A percentile compares a stretch with the other conserved stretches of the same genome.
These are phyloP conservation scores for Colletotrichum sp. DNA, from an alignment of 2,329 filamentous ascomycete species.

Conservation along the genomic window DNA sequence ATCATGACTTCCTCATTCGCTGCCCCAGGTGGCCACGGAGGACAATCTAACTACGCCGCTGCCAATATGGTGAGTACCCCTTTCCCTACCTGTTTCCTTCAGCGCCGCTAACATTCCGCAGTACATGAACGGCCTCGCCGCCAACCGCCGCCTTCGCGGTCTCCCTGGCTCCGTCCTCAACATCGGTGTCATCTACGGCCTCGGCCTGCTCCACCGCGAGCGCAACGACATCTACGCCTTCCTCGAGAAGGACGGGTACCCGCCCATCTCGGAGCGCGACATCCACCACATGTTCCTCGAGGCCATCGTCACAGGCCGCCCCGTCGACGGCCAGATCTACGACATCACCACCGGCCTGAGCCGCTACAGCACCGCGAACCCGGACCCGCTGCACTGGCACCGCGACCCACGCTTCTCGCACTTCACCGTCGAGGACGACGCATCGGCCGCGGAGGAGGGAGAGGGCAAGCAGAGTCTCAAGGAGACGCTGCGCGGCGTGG, in stretches of 20 bases:
- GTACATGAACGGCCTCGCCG: slow-evolving; percentile 44
- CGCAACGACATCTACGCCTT: slow-evolving; percentile 25
- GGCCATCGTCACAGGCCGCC: slow-evolving; percentile 27
- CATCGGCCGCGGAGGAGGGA: background rate
- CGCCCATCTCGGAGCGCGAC: slow-evolving; percentile 31
- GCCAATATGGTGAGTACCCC: slow-evolving; percentile 35
- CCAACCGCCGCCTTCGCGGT: slow-evolving; percentile 38
- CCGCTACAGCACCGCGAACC: slow-evolving; percentile 36
- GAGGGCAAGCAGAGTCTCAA: slow-evolving; percentile 25
- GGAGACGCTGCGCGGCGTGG: slow-evolving; percentile 30
- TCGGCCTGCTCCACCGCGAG: slow-evolving; percentile 42
- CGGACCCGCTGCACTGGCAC: slow-evolving; percentile 45
- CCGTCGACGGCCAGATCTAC: slow-evolving; percentile 25
- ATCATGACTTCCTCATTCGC: slow-evolving; percentile 37
- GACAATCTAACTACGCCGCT: slow-evolving; percentile 50
- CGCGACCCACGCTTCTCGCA: slow-evolving; percentile 48
- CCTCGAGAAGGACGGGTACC: slow-evolving; percentile 20
- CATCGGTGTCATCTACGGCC: slow-evolving; percentile 42
- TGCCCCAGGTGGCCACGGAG: slow-evolving; percentile 30
- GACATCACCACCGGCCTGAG: slow-evolving; percentile 30
- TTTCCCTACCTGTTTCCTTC: background rate
- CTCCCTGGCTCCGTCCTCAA: slow-evolving; percentile 41
- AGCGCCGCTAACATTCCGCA: background rate
- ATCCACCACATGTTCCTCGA: slow-evolving; percentile 35
- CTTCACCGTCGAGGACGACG: slow-evolving; percentile 28